Evolutionary conservation across 1,139 yeast species (phyloP), one percentile per base, ranked within the genome.

Genomic region (Magnusiomyces paraingens): DNA sequence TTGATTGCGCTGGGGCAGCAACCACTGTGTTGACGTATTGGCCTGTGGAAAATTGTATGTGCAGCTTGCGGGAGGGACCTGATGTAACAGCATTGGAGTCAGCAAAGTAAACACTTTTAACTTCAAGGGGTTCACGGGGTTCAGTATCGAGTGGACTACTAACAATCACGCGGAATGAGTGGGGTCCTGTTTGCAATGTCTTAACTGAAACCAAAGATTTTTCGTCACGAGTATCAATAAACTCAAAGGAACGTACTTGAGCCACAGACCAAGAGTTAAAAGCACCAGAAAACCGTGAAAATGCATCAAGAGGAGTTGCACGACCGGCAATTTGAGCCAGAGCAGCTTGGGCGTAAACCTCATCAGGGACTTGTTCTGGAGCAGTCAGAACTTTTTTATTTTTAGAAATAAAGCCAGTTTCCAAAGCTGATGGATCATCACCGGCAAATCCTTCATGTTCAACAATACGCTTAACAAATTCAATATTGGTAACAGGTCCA

Each of bases 401-500:
- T 53, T 67, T 67, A 38, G 68, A 65, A 45, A 68, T 66, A 54
- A 68, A 68, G 2, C 71, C 71, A 11, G 71, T 67, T 45, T 68
- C 71, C 18, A 68, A 61, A 2, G 64, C 69, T 8, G 53, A 21
- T 1, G 71, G 71, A 36, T 59, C 52, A 42, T 66, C 62, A 2
- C 70, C 67, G 15, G 62, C 64, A 55, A 68, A 68, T 20, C 62
- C 64, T 17, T 62, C 61, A 40, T 61, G 57, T 29, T 56, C 57
- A 32, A 66, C 61, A 17, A 68, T 65, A 18, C 69, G 61, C 58
- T 66, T 64, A 53, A 67, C 58, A 54, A 68, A 68, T 57, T 68
- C 71, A 52, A 66, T 61, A 55, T 68, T 68, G 29, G 71, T 68
- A 40, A 64, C 62, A n/a, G 71, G 71, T 5, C 71, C 71, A 3